Conservation (phyloP, 371 early-diverging fungal species). For the Parasitella parasitica region DNA sequence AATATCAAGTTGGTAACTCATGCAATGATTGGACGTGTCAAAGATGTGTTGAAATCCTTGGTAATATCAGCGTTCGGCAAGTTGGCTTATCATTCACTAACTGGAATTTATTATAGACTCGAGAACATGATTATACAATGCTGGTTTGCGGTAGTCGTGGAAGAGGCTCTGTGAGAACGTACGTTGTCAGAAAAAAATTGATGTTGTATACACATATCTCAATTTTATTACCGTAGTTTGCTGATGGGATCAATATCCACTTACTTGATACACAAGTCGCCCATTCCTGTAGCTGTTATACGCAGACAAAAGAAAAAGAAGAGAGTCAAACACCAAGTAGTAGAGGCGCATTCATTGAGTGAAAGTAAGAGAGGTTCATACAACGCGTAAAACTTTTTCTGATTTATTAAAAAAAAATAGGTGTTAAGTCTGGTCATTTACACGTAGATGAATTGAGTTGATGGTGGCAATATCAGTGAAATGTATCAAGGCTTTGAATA, state of each 20-base stretch:
- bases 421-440: constrained; percentile 30
- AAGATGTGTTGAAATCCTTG: constrained; percentile 31
- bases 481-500: too few relatives aligned
- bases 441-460: constrained; percentile 36
- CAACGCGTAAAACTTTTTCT: background rate
- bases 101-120: constrained; percentile 3
- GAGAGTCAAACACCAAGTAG: constrained; percentile 13
- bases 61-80: constrained; percentile 10
- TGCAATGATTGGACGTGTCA: constrained; percentile 52
- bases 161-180: constrained; percentile 18
- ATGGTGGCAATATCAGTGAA: background rate
- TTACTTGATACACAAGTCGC: constrained; percentile 28
- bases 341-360: constrained; percentile 27
- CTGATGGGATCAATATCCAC: constrained; percentile 27
- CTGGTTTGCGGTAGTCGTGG: constrained; percentile 19
- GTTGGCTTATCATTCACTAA: background rate
- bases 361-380: constrained; percentile 23
- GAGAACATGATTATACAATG: constrained; percentile 12
- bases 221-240: background rate
- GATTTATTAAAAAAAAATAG: constrained; percentile 4
- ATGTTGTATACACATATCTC: background rate
- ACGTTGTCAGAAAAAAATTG: background rate
- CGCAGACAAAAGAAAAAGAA: constrained; percentile 49
- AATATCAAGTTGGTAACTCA: constrained; percentile 53
- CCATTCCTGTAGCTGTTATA: constrained; percentile 58